phyloP scores from a whole-genome alignment of 345 rosid genomes.

The Geranium brycei region DNA sequence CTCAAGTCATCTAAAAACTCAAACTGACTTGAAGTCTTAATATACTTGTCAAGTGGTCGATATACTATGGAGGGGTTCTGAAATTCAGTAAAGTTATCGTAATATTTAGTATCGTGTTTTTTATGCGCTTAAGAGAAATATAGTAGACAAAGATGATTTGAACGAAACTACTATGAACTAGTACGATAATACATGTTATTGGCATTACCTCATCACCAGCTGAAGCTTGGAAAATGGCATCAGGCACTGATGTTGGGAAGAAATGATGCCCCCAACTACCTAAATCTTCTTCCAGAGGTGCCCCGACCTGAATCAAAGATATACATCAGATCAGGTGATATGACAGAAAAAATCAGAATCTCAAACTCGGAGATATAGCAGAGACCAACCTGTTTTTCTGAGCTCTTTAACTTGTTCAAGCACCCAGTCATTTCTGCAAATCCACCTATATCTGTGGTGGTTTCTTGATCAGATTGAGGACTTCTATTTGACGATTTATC shows the following conservation, averaged over 20 bases:
- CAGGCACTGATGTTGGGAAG: conserved; percentile 62
- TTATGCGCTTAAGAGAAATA: background rate
- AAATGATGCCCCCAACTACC: conserved; percentile 90
- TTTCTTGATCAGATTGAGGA: conserved; percentile 22
- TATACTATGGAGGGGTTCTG: no score
- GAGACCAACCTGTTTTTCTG: conserved; percentile 67
- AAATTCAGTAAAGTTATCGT: no score
- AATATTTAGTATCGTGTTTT: no score
- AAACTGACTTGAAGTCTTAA: no score
- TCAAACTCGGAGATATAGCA: conserved; percentile 17
- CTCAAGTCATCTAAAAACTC: no score
- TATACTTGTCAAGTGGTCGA: no score
- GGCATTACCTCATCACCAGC: conserved; percentile 76
- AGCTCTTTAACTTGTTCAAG: conserved; percentile 46
- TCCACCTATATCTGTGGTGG: conserved; percentile 51
- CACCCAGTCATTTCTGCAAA: conserved; percentile 75
- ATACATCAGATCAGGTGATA: conserved; percentile 4
- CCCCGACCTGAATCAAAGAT: conserved; percentile 50
- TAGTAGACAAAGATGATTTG: background rate
- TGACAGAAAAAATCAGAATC: background rate
- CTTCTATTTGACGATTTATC: conserved; percentile 15
- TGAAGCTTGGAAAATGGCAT: conserved; percentile 70
- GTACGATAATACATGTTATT: conserved; percentile 3
- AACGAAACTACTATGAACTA: background rate
- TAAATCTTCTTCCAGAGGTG: conserved; percentile 82